These are phyloP conservation scores for Yamadazyma scolyti DNA, from an alignment of 805 yeast genomes.

Conservation along the genomic window DNA sequence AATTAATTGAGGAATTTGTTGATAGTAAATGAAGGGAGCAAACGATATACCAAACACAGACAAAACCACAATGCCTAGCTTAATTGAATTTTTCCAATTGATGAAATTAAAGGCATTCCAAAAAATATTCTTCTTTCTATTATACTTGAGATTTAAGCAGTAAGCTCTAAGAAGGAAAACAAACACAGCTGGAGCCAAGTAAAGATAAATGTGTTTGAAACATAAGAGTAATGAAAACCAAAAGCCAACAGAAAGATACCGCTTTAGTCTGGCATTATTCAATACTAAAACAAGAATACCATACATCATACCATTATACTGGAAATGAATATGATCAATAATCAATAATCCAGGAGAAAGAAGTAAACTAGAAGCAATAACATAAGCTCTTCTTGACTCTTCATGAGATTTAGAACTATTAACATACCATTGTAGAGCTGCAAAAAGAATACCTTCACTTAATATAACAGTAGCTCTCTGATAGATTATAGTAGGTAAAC, in stretches of 20 bases:
- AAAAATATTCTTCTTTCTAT: slow-evolving; percentile 17
- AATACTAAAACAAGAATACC: slow-evolving; percentile 76
- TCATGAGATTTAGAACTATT: slow-evolving; percentile 36
- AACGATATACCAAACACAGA: slow-evolving; percentile 65
- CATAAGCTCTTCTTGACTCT: slow-evolving; percentile 54
- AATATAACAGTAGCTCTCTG: slow-evolving; percentile 79
- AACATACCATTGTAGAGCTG: slow-evolving; percentile 69
- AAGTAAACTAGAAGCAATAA: slow-evolving; percentile 76
- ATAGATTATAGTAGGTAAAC: slow-evolving; percentile 74
- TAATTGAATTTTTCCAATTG: slow-evolving; percentile 55
- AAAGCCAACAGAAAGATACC: slow-evolving; percentile 57
- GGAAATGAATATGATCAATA: slow-evolving; percentile 95
- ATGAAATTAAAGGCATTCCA: slow-evolving; percentile 32
- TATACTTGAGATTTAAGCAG: slow-evolving; percentile 47
- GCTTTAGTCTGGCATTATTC: slow-evolving; percentile 60
- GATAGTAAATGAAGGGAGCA: slow-evolving; percentile 67
- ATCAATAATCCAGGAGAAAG: slow-evolving; percentile 87
- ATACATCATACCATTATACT: slow-evolving; percentile 91
- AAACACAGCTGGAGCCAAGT: slow-evolving; percentile 92
- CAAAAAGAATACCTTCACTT: slow-evolving; percentile 69
- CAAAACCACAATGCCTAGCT: slow-evolving; percentile 62
- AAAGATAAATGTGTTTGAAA: slow-evolving; percentile 90
- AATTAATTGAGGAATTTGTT: slow-evolving; percentile 61
- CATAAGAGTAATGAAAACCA: slow-evolving; percentile 77
- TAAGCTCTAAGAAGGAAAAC: slow-evolving; percentile 72